Evolutionary conservation across 2,329 filamentous ascomycete species (phyloP).

Genomic region (Sporothrix inflata): DNA sequence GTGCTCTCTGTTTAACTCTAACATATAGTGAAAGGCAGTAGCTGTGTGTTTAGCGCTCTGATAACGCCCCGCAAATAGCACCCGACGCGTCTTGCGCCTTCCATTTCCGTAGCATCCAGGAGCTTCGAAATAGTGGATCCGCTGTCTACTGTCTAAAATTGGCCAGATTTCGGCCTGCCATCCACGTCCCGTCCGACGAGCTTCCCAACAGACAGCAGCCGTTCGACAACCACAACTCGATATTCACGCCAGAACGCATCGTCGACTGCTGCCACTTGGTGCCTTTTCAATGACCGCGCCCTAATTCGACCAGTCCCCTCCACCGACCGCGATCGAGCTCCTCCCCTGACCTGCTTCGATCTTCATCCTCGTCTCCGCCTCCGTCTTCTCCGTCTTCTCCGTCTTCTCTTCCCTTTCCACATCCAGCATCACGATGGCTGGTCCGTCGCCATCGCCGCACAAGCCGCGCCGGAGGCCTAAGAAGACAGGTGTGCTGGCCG

Average conservation of each 20-base stretch:
- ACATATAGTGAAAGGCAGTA: not conserved
- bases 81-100: constrained; percentile 18
- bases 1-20: too few species aligned
- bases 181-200: not conserved
- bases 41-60: not conserved
- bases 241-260: not conserved
- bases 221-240: not conserved
- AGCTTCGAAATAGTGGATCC: constrained; percentile 20
- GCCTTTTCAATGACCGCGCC: not conserved
- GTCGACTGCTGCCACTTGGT: not conserved
- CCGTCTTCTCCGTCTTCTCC: not conserved
- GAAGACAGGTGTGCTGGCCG: constrained; percentile 41
- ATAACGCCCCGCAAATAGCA: not conserved
- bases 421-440: constrained; percentile 47
- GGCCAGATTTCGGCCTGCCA: constrained; percentile 24
- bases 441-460: constrained; percentile 56
- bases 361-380: not conserved
- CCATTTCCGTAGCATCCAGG: constrained; percentile 8
- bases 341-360: not conserved
- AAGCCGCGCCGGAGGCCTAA: constrained; percentile 63
- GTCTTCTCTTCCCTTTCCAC: not conserved
- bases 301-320: not conserved
- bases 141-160: constrained; percentile 4
- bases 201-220: not conserved
- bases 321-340: not conserved